A percentile compares a stretch with the other conserved stretches of the same genome.
phyloP scores from a whole-genome alignment of 129 eudicot genomes.

The Chrysanthemum makinoi region DNA sequence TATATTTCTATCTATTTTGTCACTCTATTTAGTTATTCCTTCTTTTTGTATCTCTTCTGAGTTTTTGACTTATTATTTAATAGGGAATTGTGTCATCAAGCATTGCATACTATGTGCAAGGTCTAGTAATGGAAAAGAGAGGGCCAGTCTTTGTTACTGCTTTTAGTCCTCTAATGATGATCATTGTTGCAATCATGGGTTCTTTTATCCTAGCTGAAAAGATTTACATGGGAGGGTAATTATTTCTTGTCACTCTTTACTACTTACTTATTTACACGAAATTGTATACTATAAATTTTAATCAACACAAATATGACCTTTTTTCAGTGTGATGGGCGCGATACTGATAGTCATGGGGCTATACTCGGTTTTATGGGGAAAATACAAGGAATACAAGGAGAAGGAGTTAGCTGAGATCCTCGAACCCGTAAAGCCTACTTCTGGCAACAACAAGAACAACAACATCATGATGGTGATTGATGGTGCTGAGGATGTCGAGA shows the following conservation, averaged over 20 bases:
- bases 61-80: neutral
- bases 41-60: neutral
- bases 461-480: conserved; percentile 21
- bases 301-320: neutral
- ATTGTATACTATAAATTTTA: neutral
- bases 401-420: conserved; percentile 50
- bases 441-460: conserved; percentile 31
- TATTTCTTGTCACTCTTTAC: neutral
- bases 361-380: conserved; percentile 90
- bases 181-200: conserved; percentile 96
- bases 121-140: conserved; percentile 85
- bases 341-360: conserved; percentile 72
- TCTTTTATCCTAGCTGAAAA: conserved; percentile 89
- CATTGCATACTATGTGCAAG: conserved; percentile 97
- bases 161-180: conserved; percentile 95
- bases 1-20: conserved; percentile 11
- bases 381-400: conserved; percentile 83
- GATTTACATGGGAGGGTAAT: conserved; percentile 85
- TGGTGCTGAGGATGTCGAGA: conserved; percentile 47
- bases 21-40: neutral
- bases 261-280: neutral
- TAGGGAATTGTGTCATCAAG: conserved; percentile 95
- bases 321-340: conserved; percentile 68
- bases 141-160: conserved; percentile 97
- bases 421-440: conserved; percentile 53